A percentile compares a stretch with the other conserved stretches of the same genome.
These are phyloP conservation scores for Paraconiothyrium brasiliense DNA, from an alignment of 2,329 filamentous ascomycete genomes.

Conservation along the genomic window DNA sequence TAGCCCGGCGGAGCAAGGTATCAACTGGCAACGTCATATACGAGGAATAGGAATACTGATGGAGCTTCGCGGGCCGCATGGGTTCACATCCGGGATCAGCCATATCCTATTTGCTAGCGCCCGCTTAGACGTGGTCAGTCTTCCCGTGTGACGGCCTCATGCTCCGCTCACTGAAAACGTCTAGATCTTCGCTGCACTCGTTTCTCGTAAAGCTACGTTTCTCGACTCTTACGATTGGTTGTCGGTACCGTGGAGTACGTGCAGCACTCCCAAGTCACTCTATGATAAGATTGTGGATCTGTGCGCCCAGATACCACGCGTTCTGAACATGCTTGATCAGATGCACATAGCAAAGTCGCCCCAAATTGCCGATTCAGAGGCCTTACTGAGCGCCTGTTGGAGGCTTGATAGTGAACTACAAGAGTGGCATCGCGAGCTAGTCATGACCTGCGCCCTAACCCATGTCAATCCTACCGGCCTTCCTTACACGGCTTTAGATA, in stretches of 20 bases:
- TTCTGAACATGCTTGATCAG: slow-evolving; percentile 2
- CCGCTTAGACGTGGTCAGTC: slow-evolving; percentile 8
- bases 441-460: background rate
- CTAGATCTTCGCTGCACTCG: slow-evolving; percentile 5
- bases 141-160: too few relatives aligned
- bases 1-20: background rate
- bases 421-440: slow-evolving; percentile 5
- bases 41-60: slow-evolving; percentile 1
- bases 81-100: slow-evolving; percentile 7
- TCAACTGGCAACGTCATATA: slow-evolving; percentile 10
- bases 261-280: background rate
- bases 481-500: background rate
- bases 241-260: slow-evolving; percentile 1
- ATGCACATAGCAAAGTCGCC: background rate
- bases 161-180: background rate
- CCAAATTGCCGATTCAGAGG: background rate
- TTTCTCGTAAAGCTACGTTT: slow-evolving; percentile 7
- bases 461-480: background rate
- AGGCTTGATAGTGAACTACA: background rate
- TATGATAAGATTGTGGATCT: slow-evolving; percentile 9
- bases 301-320: slow-evolving; percentile 6
- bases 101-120: slow-evolving; percentile 8
- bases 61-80: slow-evolving; percentile 6
- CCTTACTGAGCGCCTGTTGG: slow-evolving; percentile 5
- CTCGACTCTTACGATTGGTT: slow-evolving; percentile 8